A percentile compares a stretch with the other conserved stretches of the same genome.
Conservation (phyloP, 768 basidiomycete genomes). For the Rhodotorula taiwanensis region DNA sequence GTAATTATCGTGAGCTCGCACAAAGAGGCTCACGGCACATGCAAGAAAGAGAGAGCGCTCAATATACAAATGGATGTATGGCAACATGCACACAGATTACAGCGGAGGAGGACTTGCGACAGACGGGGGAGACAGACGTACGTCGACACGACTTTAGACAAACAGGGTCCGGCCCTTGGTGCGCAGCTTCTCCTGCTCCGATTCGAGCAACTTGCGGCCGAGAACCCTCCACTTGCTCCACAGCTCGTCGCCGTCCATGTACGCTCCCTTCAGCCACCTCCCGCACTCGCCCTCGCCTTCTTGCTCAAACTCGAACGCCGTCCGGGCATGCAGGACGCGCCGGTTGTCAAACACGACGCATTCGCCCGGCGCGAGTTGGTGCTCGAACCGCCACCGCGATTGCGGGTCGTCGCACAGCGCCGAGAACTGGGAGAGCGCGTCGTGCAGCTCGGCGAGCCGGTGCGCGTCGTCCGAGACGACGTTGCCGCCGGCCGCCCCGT, state of each 20-base stretch:
- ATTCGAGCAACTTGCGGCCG: background rate
- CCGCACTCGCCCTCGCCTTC: conserved; percentile 43
- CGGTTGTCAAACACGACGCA: conserved; percentile 88
- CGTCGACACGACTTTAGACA: background rate
- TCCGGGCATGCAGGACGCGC: conserved; percentile 77
- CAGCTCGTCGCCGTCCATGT: conserved; percentile 56
- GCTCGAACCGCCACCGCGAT: conserved; percentile 53
- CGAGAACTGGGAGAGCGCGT: conserved; percentile 59
- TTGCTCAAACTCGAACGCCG: conserved; percentile 58
- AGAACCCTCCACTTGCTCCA: conserved; percentile 44
- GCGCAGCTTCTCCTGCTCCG: background rate
- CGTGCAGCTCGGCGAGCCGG: conserved; percentile 24
- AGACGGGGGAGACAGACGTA: no score
- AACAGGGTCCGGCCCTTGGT: conserved; percentile 26
- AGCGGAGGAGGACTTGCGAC: no score
- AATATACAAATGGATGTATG: no score
- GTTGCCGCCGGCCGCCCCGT: background rate
- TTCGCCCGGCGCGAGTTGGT: conserved; percentile 72
- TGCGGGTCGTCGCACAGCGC: conserved; percentile 51
- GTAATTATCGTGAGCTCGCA: no score
- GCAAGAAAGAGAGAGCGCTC: no score
- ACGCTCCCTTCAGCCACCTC: conserved; percentile 80
- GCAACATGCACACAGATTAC: no score
- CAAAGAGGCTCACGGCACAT: no score
- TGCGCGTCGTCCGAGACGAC: conserved; percentile 8